Percentiles rank a stretch among this genome's conserved stretches.
Evolutionary conservation across 257 asterid genomes (phyloP).

Genomic region (Solanum neorickii): DNA sequence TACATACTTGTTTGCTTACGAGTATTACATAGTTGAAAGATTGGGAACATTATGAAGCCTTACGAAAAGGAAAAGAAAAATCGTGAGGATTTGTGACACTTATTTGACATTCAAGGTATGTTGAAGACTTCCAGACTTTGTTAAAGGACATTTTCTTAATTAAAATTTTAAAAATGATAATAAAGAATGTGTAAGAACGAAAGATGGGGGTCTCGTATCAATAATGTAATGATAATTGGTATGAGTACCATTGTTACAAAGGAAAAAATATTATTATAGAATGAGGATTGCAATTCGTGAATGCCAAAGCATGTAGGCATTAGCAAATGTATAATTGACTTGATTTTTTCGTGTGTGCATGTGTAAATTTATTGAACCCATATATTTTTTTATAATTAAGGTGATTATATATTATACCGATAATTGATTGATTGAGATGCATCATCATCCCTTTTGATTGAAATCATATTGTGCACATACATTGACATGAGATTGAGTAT

Average conservation of each 20-base stretch:
- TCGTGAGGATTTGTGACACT: background rate
- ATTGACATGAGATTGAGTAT: background rate
- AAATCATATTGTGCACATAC: background rate
- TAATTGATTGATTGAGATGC: background rate
- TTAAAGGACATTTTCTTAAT: background rate
- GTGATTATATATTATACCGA: too few species aligned
- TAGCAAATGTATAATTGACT: background rate
- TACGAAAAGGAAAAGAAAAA: background rate
- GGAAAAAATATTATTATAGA: background rate
- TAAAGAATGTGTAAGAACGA: background rate
- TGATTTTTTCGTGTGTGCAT: background rate
- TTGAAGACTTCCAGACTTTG: background rate
- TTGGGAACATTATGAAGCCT: background rate
- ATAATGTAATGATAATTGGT: background rate
- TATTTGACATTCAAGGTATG: background rate
- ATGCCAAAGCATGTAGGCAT: background rate
- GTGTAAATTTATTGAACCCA: background rate
- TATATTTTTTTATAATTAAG: too few species aligned
- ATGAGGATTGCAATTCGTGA: background rate
- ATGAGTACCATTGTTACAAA: background rate
- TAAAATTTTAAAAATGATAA: background rate
- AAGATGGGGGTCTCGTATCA: background rate
- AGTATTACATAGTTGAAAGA: background rate
- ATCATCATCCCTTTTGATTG: background rate
- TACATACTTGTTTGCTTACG: background rate